Base-by-base conservation (phyloP, 2,329 filamentous ascomycete genomes). In the Emericellopsis cladophorae region DNA sequence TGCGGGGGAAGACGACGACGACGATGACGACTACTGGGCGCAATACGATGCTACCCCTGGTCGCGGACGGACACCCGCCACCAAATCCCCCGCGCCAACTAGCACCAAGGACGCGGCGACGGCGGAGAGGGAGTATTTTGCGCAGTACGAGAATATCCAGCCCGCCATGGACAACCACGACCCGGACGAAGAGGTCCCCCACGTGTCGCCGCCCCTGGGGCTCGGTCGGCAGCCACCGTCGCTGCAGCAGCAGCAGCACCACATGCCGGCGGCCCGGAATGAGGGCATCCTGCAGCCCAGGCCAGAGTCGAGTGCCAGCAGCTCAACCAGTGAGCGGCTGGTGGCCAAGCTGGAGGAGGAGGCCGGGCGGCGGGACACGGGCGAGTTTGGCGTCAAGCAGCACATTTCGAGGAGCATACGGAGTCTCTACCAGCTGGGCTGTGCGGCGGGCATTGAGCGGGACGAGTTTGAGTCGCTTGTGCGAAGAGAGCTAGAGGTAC, bases 81-180 rank as follows among this genome's bases (percentile, higher is more conserved):
- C 66, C 18, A 76, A 80, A 51, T 81, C 79, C 5, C 79, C 81
- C 4, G 79, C 74, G 11, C 80, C 81, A 5, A 21, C n/a, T 8
- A 7, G 32, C n/a, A 5, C n/a, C 7, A 50, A 34, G 24, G 42
- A 18, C 49, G 34, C 40, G 31, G 46, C 59, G 9, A 64, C 66
- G 7, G 66, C 67, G 16, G 84, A 89, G 46, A 75, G 81, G 37
- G 78, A 78, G 35, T 90, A 90, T 58, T 90, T 77, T 57, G 76
- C 81, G 15, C 78, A 81, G 54, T 90, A 92, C 56, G 79, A 83
- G 50, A 68, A 75, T 46, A 83, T 90, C 8, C 84, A 90, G 55
- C 83, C 84, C 3, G 84, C 84, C 26, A 77, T 90, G 68, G 85
- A 90, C 58, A 77, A 76, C 42, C 79, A 89, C 55, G 84, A 89